Evolutionary conservation across 345 rosid species (phyloP), one percentile per base, ranked within the genome.

Genomic region (Cardamine resedifolia): DNA sequence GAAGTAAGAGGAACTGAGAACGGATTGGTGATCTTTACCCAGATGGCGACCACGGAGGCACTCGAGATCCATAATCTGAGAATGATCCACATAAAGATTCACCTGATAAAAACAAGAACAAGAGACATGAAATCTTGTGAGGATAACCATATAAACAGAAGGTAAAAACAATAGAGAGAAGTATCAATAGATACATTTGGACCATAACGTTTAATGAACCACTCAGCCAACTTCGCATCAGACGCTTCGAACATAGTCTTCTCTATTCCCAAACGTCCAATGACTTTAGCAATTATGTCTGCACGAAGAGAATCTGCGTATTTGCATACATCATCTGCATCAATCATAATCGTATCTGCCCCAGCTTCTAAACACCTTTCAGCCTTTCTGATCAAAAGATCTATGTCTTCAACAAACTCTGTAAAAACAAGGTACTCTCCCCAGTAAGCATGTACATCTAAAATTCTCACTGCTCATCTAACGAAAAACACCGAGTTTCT

Each of bases 341-440:
- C 98, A 10, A 94, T 88, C 97, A 91, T 89, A 57, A 91, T 91
- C 81, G 84, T 89, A 76, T 91, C 97, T 57, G 96, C 97, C 31
- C 98, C 96, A 30, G 96, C 98, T 78, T 88, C 93, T 56, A 94
- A 81, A 83, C 98, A 91, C 77, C 98, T 88, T 81, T 91, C 97
- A 11, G 97, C 98, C 83, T 81, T 94, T 78, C 93, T 82, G 53
- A 94, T 85, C 82, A 94, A 66, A 39, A 91, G 93, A 81, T 86
- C 85, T 6, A 85, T 90, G 73, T 94, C 97, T 73, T 91, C 98
- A 47, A 91, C 82, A 31, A 80, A 78, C 75, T 91, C 97, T 94
- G 78, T 21, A 39, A 53, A 31, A 70, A 26, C 15, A 44, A 2
- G 5, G 6, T 18, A 55, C 8, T 45, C 58, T 24, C 31, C 16